Conservation (phyloP, 2,329 filamentous ascomycete genomes). For the Xylariomycetidae sp. region DNA sequence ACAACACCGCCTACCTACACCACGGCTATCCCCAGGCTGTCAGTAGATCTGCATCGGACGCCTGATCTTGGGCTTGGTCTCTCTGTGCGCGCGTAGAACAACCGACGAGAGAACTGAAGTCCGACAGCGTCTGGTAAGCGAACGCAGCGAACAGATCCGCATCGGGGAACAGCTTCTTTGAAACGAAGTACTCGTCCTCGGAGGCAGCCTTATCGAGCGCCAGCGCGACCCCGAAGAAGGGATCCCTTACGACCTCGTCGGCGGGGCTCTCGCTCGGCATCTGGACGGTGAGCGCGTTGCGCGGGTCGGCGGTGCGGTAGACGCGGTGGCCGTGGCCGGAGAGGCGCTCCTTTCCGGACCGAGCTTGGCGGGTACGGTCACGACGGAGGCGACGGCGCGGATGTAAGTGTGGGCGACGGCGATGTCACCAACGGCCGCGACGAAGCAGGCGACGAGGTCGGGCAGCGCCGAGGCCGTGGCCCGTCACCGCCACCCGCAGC, state of each 20-base stretch:
- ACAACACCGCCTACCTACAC: too few relatives aligned
- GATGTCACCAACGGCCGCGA: conserved; percentile 15
- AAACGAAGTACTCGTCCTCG: conserved; percentile 16
- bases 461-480: conserved; percentile 15
- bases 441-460: conserved; percentile 11
- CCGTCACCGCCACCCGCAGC: conserved; percentile 12
- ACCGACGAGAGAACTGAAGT: too few relatives aligned
- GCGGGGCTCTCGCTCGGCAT: too few relatives aligned
- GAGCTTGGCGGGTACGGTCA: conserved; percentile 11
- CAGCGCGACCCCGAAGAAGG: conserved; percentile 12
- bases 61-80: too few relatives aligned
- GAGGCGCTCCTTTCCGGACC: conserved; percentile 13
- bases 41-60: too few relatives aligned
- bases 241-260: conserved; percentile 11
- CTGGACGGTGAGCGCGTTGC: conserved; percentile 10
- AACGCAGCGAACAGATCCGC: conserved; percentile 16
- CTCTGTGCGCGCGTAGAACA: too few relatives aligned
- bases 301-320: conserved; percentile 15
- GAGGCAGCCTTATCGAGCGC: conserved; percentile 12
- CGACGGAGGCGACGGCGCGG: conserved; percentile 11
- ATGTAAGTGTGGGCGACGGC: conserved; percentile 16
- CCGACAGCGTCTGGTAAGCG: conserved; percentile 15
- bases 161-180: conserved; percentile 15
- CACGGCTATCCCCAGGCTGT: too few relatives aligned
- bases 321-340: conserved; percentile 17